Base-by-base conservation (phyloP, 2,329 filamentous ascomycete species). In the Exophiala mesophila region DNA sequence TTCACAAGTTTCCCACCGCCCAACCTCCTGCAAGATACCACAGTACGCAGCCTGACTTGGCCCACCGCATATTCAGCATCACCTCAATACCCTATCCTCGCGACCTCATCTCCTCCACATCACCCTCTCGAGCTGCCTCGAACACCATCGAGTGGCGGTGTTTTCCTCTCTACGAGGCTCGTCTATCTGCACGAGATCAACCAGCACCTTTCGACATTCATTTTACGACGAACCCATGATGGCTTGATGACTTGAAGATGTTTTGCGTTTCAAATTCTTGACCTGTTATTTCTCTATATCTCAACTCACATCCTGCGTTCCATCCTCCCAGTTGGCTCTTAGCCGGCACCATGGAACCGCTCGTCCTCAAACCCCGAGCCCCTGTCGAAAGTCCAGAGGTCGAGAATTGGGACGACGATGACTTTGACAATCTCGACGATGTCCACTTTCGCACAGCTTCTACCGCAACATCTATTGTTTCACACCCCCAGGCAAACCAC, bases 361-460 rank as follows among this genome's bases (percentile, higher is more conserved):
- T 62, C 44, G 59, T 56, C 4, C 53, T 61, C 24, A 62, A 59
- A 44, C 49, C 58, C 26, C 61, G 55, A 43, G 61, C 59, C 20
- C 55, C 55, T 39, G 58, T 57, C 10, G 60, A 65, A 15, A 61
- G 64, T 36, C 52, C 57, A 20, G 50, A 56, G 2, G 63, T 73
- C 38, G 70, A 73, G 54, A 69, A 65, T 45, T 73, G 70, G 70
- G 69, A 72, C 49, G 68, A 72, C 48, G 70, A 71, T 41, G 69
- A 73, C 47, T 55, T 73, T 21, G 68, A 71, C 55, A 67, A 67
- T 45, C 59, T 62, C 30, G 69, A 71, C 30, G 68, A 68, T 35
- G 55, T 69, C 26, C 67, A 71, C 17, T 62, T 72, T 34, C 66
- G 68, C 31, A 59, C 64, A 36, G 60, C 63, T 18, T 72, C 70